Base-by-base conservation (phyloP, 2,329 filamentous ascomycete species). In the Dothiorella sarmentorum region DNA sequence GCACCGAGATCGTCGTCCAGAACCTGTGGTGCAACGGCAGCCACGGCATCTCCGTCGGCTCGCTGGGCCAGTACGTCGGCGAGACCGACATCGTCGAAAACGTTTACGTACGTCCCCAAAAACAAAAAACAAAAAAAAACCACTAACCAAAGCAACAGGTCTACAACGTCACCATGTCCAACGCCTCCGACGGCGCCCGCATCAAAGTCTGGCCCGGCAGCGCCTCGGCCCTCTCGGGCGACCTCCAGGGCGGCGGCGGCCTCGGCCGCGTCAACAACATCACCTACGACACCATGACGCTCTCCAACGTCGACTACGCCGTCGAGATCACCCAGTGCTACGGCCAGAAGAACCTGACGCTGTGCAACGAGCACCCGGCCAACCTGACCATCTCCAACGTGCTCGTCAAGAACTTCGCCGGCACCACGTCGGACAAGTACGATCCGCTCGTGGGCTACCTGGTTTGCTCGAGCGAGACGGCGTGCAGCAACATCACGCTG, bases 131-230 rank as follows among this genome's bases (percentile, higher is more conserved):
- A 26, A n/a, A 15, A 4, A 26, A 7, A 26, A 49, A 5, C 44
- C n/a, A 17, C 17, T 38, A 27, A 53, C 4, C 26, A n/a, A n/a
- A 22, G 13, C 22, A 4, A 59, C 66, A 71, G 65, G 66, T 73
- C 42, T 67, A 70, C 63, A 72, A 73, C 61, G 63, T 72, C 61
- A 66, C 60, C 56, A 69, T 73, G 72, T 68, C 72, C 64, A 74
- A 77, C 59, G 68, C 67, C 2, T 75, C 81, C 56, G 83, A 88
- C 63, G 86, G 84, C 27, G 87, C 86, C 0, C 83, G 87, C 60
- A 89, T 90, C 74, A 90, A 90, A 71, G 86, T 89, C 58, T 90
- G 86, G 87, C 85, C 86, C 0, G 84, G 84, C 31, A 66, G 79
- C 17, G 65, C 77, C 3, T 78, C 81, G 2, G 78, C 79, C 0